Conservation (phyloP, 2,329 filamentous ascomycete genomes). For the Botrytis byssoidea region DNA sequence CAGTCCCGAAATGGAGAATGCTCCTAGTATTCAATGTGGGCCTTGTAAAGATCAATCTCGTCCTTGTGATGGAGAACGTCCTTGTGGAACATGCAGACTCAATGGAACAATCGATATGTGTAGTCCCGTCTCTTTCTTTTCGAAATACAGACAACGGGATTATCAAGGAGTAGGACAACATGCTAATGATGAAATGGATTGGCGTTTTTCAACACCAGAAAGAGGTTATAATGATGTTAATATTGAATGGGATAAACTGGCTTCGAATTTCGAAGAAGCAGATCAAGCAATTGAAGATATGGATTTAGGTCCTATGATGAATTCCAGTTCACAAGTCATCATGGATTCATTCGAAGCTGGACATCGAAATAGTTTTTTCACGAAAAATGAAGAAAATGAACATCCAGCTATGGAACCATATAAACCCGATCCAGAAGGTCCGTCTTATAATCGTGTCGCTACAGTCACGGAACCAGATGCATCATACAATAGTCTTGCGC, state of each 20-base stretch:
- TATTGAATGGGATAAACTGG: not conserved
- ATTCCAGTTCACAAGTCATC: not conserved
- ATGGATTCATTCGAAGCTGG: not conserved
- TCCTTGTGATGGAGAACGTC: slow-evolving; percentile 3
- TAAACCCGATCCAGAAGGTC: not conserved
- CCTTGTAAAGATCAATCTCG: slow-evolving; percentile 7
- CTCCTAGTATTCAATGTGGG: not conserved
- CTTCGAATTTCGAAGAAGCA: not conserved
- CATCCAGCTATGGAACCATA: not conserved
- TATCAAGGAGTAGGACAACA: not conserved
- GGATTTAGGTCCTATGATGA: slow-evolving; percentile 9
- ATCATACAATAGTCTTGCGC: slow-evolving; percentile 1
- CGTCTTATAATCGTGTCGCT: not conserved
- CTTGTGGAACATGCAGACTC: not conserved
- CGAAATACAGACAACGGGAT: not conserved
- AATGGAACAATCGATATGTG: slow-evolving; percentile 4
- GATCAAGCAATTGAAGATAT: not conserved
- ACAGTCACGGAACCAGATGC: not conserved
- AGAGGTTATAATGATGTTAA: not conserved
- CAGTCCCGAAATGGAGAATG: not conserved
- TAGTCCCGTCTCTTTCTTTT: not conserved
- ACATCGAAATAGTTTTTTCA: not conserved
- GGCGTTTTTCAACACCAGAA: not conserved
- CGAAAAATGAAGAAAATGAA: not conserved
- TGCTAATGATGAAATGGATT: not conserved